Evolutionary conservation across 768 basidiomycete genomes (phyloP), one percentile per base, ranked within the genome.

Genomic region (Tremella mesenterica): DNA sequence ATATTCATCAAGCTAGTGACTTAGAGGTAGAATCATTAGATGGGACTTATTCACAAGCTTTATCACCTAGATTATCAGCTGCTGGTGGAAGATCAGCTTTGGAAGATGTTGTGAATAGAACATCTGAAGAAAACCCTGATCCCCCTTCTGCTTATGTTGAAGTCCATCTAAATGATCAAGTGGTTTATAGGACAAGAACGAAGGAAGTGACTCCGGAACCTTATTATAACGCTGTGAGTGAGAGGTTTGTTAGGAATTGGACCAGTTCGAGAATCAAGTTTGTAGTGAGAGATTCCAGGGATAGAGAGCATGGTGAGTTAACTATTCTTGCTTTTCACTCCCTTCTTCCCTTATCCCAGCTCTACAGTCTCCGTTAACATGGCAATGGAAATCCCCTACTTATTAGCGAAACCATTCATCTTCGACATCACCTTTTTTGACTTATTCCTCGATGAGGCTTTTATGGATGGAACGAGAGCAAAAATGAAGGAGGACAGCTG

Each of bases 171-270:
- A 75, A 75, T 43, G 74, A 73, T 25, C 56, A 63, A 25, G 57
- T 75, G 25, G 58, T 72, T 2, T 75, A 66, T 33, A 58, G 71
- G 2, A 72, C 72, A 2, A 29, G 74, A 27, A 71, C 74, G 10
- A 75, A 75, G 49, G 65, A 72, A 50, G 60, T 70, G 39, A 67
- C 68, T 0, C 65, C 69, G 1, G 20, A 65, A 6, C 73, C 73
- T 1, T 74, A 73, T 52, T 68, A 66, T 55, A 74, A 74, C 38
- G 73, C 73, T 1, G 56, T 65, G 2, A 60, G 63, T 26, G 73
- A 74, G 50, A 36, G 73, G 44, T 74, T 74, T 51, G 57, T 74
- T 20, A 41, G 69, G 25, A 72, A 75, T 59, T 73, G 70, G 70
- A 66, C 58, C 18, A 57, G 58, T 44, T 68, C 68, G 9, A 63